These are phyloP conservation scores for Cyberlindnera nakhonratchasimensis DNA, from an alignment of 805 yeast species.

Conservation along the genomic window DNA sequence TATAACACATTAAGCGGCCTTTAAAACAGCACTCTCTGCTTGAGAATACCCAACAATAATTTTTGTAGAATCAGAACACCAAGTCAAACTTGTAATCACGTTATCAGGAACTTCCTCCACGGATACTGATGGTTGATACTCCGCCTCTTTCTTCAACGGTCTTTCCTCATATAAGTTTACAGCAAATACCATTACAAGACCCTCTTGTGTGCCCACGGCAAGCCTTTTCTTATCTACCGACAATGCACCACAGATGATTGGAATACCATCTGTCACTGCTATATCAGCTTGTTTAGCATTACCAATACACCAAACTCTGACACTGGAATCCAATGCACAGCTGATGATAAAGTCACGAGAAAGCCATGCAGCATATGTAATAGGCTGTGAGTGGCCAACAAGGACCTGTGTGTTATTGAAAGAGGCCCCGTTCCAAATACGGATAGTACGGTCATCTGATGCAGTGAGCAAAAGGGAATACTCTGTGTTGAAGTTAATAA, in stretches of 20 bases:
- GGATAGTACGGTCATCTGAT: slow-evolving; percentile 70
- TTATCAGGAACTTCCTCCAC: slow-evolving; percentile 18
- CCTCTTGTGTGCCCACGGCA: slow-evolving; percentile 66
- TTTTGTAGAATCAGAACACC: slow-evolving; percentile 30
- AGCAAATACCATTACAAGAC: slow-evolving; percentile 54
- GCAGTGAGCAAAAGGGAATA: slow-evolving; percentile 63
- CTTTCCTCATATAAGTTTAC: slow-evolving; percentile 23
- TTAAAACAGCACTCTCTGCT: slow-evolving; percentile 26
- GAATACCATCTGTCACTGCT: slow-evolving; percentile 43
- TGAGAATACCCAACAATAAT: slow-evolving; percentile 33
- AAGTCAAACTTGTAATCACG: slow-evolving; percentile 33
- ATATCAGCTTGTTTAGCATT: slow-evolving; percentile 38
- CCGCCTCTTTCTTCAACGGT: slow-evolving; percentile 20
- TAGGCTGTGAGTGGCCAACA: slow-evolving; percentile 55
- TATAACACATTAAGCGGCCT: background rate
- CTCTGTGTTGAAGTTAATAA: slow-evolving; percentile 48
- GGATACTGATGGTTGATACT: slow-evolving; percentile 25
- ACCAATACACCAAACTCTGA: slow-evolving; percentile 62
- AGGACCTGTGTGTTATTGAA: slow-evolving; percentile 47
- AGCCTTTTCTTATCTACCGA: slow-evolving; percentile 47
- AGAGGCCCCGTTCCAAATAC: slow-evolving; percentile 72
- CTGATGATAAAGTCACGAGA: slow-evolving; percentile 40
- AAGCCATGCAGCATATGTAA: slow-evolving; percentile 57
- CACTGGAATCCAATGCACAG: slow-evolving; percentile 67
- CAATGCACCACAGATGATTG: slow-evolving; percentile 52